Base-by-base conservation (phyloP, 805 yeast species). In the Wickerhamiella shivajii region DNA sequence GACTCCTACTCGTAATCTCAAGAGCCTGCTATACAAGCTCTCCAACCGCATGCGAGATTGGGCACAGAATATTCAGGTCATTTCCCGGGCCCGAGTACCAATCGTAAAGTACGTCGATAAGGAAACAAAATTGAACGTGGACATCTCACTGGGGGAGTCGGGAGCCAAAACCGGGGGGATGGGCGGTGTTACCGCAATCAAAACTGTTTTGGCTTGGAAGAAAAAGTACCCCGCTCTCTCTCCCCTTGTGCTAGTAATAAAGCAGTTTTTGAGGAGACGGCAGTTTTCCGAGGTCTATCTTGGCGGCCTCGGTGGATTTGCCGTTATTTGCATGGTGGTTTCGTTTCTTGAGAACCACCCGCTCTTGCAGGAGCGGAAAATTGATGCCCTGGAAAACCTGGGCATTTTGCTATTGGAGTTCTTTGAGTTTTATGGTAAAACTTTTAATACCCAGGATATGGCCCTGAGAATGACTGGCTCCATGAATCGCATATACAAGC, bases 231-330 rank as follows among this genome's bases (percentile, higher is more conserved):
- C 92, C 0, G 94, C 92, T 0, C 57, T 87, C 33, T 60, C 93
- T 42, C 93, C 84, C 48, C 56, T 87, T 31, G 92, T 77, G 1
- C 60, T 87, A 31, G 71, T 84, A 2, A 66, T 87, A 5, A 85
- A 90, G 55, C 94, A 80, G 50, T 87, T 85, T 48, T 61, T 87
- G 31, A 63, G 83, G 20, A 72, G 81, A 2, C 63, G 96, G 46
- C 70, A 66, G 38, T 60, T 85, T 40, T 83, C 84, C 47, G 77
- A 80, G 42, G 97, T 87, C 11, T 92, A 78, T 46, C 74, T 74
- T 15, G 98, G 98, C 33, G 97, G 97, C 0, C 59, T 87, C 5
- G 97, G 98, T 26, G 97, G 97, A 0, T 87, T 77, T 52, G 72
- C 95, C 6, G 79, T 81, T n/a, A 81, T 85, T 27, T 84, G 95